Conservation (phyloP, 2,329 filamentous ascomycete species). For the Penicillium sp. region DNA sequence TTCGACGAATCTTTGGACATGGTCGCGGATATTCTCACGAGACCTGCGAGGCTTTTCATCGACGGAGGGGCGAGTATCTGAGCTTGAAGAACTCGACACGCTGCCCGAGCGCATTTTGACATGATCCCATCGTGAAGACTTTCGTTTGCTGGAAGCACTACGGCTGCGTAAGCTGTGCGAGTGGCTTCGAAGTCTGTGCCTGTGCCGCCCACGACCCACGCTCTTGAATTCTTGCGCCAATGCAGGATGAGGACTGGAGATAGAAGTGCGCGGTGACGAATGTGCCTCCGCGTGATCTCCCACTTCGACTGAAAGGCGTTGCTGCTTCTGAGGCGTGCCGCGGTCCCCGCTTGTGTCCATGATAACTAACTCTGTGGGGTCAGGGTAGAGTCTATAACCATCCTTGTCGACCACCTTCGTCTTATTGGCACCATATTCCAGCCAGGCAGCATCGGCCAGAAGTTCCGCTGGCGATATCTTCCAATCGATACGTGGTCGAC, state of each 20-base stretch:
- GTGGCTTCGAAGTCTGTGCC: conserved; percentile 53
- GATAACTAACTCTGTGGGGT: conserved; percentile 20
- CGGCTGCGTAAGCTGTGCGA: conserved; percentile 50
- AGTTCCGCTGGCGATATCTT: conserved; percentile 72
- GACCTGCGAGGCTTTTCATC: conserved; percentile 9
- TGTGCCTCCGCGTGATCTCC: conserved; percentile 13
- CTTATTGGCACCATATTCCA: conserved; percentile 74
- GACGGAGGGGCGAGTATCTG: conserved; percentile 21
- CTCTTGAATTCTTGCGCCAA: conserved; percentile 39
- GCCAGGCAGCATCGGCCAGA: conserved; percentile 82
- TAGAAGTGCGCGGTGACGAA: conserved; percentile 22
- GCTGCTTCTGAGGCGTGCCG: conserved; percentile 10
- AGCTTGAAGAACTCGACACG: conserved; percentile 51
- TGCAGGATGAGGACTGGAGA: conserved; percentile 36
- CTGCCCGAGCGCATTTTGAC: conserved; percentile 46
- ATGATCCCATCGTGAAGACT: conserved; percentile 47
- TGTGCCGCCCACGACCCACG: conserved; percentile 49
- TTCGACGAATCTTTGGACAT: conserved; percentile 6
- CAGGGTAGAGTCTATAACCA: conserved; percentile 58
- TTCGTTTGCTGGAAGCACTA: conserved; percentile 41
- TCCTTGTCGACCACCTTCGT: conserved; percentile 69
- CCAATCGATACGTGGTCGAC: conserved; percentile 76
- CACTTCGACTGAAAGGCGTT: conserved; percentile 19
- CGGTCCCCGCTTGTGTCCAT: conserved; percentile 10
- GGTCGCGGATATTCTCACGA: conserved; percentile 3